A percentile compares a stretch with the other conserved stretches of the same genome.
phyloP scores from a whole-genome alignment of 768 basidiomycete species.

The Boletus pseudo-olivaceus region DNA sequence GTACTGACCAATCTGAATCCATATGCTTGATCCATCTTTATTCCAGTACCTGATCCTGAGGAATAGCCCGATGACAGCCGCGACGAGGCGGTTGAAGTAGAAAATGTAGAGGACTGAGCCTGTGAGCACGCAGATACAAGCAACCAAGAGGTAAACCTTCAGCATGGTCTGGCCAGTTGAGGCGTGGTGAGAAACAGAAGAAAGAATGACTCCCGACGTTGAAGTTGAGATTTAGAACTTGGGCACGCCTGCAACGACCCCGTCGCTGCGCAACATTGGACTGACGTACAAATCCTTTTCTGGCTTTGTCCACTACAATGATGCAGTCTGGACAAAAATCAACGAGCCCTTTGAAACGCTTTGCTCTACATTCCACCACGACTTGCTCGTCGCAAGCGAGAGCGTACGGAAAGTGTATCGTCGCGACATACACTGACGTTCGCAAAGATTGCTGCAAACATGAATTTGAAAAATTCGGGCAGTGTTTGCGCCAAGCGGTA shows the following conservation, averaged over 20 bases:
- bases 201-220: neutral
- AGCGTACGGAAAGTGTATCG: constrained; percentile 85
- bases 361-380: constrained; percentile 69
- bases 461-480: constrained; percentile 81
- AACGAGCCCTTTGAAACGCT: constrained; percentile 50
- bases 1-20: constrained; percentile 74
- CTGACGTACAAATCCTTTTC: neutral
- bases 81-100: constrained; percentile 88
- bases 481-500: constrained; percentile 79
- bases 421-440: constrained; percentile 79
- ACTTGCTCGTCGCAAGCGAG: constrained; percentile 72
- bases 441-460: constrained; percentile 77
- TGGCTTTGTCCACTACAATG: constrained; percentile 5
- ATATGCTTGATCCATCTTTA: constrained; percentile 67
- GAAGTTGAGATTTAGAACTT: constrained; percentile 1
- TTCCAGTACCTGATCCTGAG: constrained; percentile 80
- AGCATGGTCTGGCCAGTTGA: constrained; percentile 41
- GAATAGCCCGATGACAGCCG: constrained; percentile 57
- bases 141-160: constrained; percentile 55
- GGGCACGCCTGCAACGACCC: constrained; percentile 1
- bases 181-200: neutral
- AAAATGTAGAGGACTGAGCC: constrained; percentile 74
- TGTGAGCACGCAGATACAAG: constrained; percentile 54
- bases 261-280: neutral
- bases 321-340: constrained; percentile 30